Conservation (phyloP, 345 rosid genomes). For the Nephelium lappaceum region DNA sequence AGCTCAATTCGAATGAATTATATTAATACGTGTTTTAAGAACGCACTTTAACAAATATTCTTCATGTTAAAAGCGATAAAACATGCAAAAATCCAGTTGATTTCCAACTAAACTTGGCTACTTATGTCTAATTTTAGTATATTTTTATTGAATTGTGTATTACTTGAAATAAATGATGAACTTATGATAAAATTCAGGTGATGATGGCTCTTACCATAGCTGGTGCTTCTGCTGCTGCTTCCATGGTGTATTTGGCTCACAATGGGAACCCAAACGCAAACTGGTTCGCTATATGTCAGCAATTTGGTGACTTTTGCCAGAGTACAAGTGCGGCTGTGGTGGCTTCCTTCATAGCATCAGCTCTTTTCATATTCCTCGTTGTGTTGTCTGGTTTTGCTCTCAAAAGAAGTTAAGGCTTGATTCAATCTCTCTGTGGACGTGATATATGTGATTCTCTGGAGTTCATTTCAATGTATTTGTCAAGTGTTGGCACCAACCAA, state of each 20-base stretch:
- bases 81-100: neutral
- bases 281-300: conserved; percentile 58
- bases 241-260: conserved; percentile 51
- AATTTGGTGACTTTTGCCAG: conserved; percentile 50
- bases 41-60: neutral
- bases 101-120: no score
- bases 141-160: no score
- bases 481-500: neutral
- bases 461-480: conserved; percentile 4
- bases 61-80: no score
- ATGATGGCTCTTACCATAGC: conserved; percentile 33
- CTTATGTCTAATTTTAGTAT: no score
- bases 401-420: conserved; percentile 25
- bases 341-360: conserved; percentile 40
- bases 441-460: neutral
- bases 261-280: conserved; percentile 45
- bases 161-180: no score
- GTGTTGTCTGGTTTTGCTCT: conserved; percentile 50
- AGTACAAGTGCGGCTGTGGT: conserved; percentile 49
- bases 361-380: conserved; percentile 32
- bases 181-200: conserved; percentile 32
- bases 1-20: neutral
- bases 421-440: neutral
- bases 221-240: conserved; percentile 42
- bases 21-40: neutral